These are phyloP conservation scores for Nannizzia gypsea DNA, from an alignment of 2,329 filamentous ascomycete species.

Conservation along the genomic window DNA sequence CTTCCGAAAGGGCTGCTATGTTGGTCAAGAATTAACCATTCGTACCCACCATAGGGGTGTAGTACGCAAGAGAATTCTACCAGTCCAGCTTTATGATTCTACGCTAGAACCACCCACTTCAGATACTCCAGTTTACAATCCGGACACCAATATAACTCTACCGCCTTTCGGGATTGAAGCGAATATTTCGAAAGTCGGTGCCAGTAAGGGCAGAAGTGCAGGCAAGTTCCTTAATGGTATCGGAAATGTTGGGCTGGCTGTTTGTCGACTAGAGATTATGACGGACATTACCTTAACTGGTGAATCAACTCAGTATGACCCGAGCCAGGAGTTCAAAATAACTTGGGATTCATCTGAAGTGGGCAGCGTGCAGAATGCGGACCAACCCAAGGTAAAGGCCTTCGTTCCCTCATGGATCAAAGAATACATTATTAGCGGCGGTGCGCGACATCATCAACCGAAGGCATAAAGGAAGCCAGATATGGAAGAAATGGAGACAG, in stretches of 20 bases:
- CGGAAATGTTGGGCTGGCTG: conserved; percentile 74
- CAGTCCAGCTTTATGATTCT: conserved; percentile 57
- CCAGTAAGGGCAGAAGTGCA: conserved; percentile 51
- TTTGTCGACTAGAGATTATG: conserved; percentile 86
- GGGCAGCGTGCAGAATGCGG: conserved; percentile 24
- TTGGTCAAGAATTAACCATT: conserved; percentile 93
- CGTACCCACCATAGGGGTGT: conserved; percentile 90
- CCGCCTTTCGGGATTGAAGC: conserved; percentile 26
- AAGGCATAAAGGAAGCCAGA: background rate
- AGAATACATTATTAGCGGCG: conserved; percentile 31
- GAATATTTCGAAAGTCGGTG: conserved; percentile 44
- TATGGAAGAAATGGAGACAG: background rate
- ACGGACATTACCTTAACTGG: conserved; percentile 64
- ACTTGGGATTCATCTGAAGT: conserved; percentile 39
- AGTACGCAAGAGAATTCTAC: conserved; percentile 78
- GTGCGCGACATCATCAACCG: conserved; percentile 26
- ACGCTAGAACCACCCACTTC: conserved; percentile 35
- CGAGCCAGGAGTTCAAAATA: conserved; percentile 51
- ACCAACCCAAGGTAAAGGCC: conserved; percentile 54
- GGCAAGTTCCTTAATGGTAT: conserved; percentile 71
- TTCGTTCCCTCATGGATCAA: conserved; percentile 70
- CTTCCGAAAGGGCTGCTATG: conserved; percentile 92
- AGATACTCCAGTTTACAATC: conserved; percentile 36
- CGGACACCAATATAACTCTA: conserved; percentile 18
- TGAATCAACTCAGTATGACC: conserved; percentile 49